Evolutionary conservation across 1,139 yeast species (phyloP).

Genomic region (Yamadazyma sp.): DNA sequence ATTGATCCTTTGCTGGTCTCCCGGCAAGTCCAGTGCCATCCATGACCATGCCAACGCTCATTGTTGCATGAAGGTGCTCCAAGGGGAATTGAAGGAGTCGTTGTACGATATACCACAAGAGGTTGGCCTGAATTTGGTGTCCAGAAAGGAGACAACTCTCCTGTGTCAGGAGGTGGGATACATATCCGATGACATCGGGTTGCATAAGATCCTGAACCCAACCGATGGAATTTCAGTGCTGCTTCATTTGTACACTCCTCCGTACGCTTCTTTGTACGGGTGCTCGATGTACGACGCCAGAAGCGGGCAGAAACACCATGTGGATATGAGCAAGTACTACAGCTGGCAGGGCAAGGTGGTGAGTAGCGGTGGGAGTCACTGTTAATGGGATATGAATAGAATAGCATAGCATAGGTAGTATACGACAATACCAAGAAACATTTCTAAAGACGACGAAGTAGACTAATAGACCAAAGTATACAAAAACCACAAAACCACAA

Average conservation of each 20-base stretch:
- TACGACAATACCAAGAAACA: background rate
- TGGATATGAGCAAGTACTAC: slow-evolving; percentile 61
- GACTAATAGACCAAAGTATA: too few species aligned
- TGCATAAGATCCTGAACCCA: slow-evolving; percentile 64
- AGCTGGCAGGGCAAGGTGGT: slow-evolving; percentile 59
- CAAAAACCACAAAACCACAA: too few species aligned
- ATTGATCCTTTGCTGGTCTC: slow-evolving; percentile 70
- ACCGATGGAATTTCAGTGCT: slow-evolving; percentile 56
- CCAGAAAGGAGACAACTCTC: slow-evolving; percentile 35
- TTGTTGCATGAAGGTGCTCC: slow-evolving; percentile 63
- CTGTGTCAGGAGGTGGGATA: slow-evolving; percentile 57
- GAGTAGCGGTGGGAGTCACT: slow-evolving; percentile 31
- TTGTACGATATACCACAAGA: slow-evolving; percentile 54
- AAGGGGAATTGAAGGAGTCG: slow-evolving; percentile 60
- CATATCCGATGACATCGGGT: slow-evolving; percentile 65
- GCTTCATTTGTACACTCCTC: slow-evolving; percentile 76
- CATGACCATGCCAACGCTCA: slow-evolving; percentile 83
- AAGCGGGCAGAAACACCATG: slow-evolving; percentile 49
- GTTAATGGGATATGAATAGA: slow-evolving; percentile 13
- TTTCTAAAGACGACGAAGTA: background rate
- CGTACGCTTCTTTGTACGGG: slow-evolving; percentile 70
- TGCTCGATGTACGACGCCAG: slow-evolving; percentile 59
- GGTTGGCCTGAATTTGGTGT: slow-evolving; percentile 23
- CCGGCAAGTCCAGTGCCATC: slow-evolving; percentile 63
- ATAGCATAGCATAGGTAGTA: background rate